Conservation (phyloP, 2,329 filamentous ascomycete species). For the Paraconiothyrium sp. region DNA sequence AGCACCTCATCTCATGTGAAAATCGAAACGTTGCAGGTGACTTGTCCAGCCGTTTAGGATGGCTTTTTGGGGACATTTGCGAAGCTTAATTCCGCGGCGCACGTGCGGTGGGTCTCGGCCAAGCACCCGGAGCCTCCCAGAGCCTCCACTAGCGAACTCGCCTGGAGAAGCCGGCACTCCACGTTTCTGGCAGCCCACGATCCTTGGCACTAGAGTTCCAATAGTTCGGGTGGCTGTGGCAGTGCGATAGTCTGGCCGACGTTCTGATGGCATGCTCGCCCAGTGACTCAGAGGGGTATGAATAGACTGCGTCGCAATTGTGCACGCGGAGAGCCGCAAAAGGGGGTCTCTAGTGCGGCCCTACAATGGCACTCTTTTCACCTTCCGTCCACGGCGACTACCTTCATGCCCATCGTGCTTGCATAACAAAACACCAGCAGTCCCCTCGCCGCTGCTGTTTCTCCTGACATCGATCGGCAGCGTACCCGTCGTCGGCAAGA, state of each 20-base stretch:
- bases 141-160: conserved; percentile 3
- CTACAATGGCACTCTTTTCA: background rate
- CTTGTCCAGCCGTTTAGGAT: background rate
- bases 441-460: background rate
- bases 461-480: background rate
- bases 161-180: conserved; percentile 2
- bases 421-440: background rate
- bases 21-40: conserved; percentile 8
- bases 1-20: conserved; percentile 8
- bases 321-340: background rate
- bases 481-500: background rate
- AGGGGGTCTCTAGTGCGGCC: background rate
- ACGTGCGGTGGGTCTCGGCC: conserved; percentile 7
- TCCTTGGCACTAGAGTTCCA: conserved; percentile 12
- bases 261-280: background rate
- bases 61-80: background rate
- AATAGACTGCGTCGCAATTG: background rate
- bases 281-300: background rate
- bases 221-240: conserved; percentile 12
- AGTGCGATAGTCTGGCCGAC: conserved; percentile 3
- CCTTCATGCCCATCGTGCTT: background rate
- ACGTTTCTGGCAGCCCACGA: conserved; percentile 6
- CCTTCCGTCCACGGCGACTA: background rate
- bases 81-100: conserved; percentile 2
- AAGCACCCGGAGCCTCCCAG: background rate